Evolutionary conservation across 306 rosid species (phyloP), one percentile per base, ranked within the genome.

Genomic region (Pyrus pyrifolia): DNA sequence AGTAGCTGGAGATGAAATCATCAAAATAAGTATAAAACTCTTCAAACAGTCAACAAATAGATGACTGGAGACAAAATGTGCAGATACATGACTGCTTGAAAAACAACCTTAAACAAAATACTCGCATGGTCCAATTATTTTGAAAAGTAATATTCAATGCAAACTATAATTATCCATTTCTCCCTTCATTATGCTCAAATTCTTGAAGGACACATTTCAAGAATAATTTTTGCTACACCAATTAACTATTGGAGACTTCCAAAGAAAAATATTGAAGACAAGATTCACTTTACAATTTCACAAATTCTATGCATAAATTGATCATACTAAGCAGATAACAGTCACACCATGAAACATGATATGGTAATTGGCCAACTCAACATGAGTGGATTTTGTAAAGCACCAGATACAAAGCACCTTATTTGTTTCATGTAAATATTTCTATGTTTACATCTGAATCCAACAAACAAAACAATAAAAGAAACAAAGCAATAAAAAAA

Each of bases 1-100:
- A 92, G 80, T 95, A 95, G 86, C 99, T 95, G 90, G 60, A 73
- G 71, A 86, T 73, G 51, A 77, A 73, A 25, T 76, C n/a, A 71
- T 33, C 40, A 60, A 27, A 61, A 59, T 27, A 31, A 51, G 45
- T 57, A 76, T 17, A 49, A n/a, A 46, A 9, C 55, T 40, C 38
- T 67, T 58, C 19, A 12, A 27, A 68, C 58, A 17, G 7, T 44
- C 40, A 9, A 35, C 61, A 27, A 14, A 44, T 29, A 45, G 11
- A 60, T 22, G 18, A 55, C 72, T 22, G 55, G 31, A 23, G 51
- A 69, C 18, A 69, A 45, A 15, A 25, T 25, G 60, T 25, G 21
- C 42, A 73, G 23, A 46, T 17, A 19, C 44, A 58, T 14, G 4
- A 33, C 52, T 33, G 65, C 66, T 13, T 57, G 63, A 55, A 18